phyloP scores from a whole-genome alignment of 202 grass and related monocot species.

The Zoysia matrella region DNA sequence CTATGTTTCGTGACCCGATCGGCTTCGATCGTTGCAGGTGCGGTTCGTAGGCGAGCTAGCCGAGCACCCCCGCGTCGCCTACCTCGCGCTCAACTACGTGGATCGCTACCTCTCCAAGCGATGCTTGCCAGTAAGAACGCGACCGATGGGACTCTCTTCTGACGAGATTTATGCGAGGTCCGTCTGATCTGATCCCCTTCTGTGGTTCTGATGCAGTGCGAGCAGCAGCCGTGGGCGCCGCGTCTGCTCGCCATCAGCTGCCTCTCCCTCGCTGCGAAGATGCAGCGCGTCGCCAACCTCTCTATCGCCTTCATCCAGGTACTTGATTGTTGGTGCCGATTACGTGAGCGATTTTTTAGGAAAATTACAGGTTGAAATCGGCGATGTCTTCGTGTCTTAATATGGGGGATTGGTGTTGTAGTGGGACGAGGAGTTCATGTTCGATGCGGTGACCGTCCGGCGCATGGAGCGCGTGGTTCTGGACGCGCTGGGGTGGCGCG shows the following conservation, averaged over 20 bases:
- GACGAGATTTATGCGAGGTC: constrained; percentile 31
- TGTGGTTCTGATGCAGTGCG: constrained; percentile 46
- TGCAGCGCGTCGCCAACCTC: constrained; percentile 69
- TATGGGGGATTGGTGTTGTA: constrained; percentile 37
- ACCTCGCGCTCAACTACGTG: constrained; percentile 94
- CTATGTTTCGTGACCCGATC: constrained; percentile 43
- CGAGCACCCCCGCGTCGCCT: constrained; percentile 68
- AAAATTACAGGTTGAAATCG: not conserved
- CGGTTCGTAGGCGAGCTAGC: constrained; percentile 59
- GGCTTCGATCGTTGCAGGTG: constrained; percentile 50
- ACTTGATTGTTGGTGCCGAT: constrained; percentile 3
- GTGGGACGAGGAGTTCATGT: constrained; percentile 66
- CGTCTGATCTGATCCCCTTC: constrained; percentile 40
- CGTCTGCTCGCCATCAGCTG: constrained; percentile 81
- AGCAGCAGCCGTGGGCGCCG: constrained; percentile 72
- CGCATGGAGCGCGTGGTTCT: constrained; percentile 88
- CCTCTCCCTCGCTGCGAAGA: constrained; percentile 93
- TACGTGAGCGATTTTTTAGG: not conserved
- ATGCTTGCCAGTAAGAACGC: constrained; percentile 64
- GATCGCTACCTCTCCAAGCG: constrained; percentile 95
- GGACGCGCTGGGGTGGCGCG: constrained; percentile 72
- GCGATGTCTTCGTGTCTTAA: not conserved
- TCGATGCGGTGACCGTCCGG: constrained; percentile 63
- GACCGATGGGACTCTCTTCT: not conserved
- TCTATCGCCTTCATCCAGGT: constrained; percentile 73